Conservation (phyloP, 2,329 filamentous ascomycete species). For the Clonostachys chloroleuca region DNA sequence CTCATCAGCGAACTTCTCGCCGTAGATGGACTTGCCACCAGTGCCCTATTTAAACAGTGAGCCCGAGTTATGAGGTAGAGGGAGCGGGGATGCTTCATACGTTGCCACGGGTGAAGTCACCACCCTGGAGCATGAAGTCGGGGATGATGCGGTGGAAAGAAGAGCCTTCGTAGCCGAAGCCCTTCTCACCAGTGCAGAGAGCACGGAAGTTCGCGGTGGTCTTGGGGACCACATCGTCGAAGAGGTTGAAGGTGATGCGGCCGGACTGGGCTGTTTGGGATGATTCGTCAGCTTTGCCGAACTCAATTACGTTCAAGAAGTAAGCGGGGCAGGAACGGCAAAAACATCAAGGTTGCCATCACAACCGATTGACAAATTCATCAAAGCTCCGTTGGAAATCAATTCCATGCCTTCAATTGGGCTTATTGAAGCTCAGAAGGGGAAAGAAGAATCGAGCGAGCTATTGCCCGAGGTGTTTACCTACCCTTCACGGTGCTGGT, state of each 20-base stretch:
- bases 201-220: conserved; percentile 81
- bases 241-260: conserved; percentile 88
- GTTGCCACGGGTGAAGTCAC: conserved; percentile 90
- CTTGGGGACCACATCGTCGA: conserved; percentile 80
- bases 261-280: conserved; percentile 59
- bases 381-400: not conserved
- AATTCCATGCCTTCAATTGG: too few relatives aligned
- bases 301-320: not conserved
- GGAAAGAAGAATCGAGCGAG: not conserved
- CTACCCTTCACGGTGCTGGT: conserved; percentile 57
- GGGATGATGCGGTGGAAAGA: conserved; percentile 92
- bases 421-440: conserved; percentile 1
- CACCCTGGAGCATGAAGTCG: conserved; percentile 92
- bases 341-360: not conserved
- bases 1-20: conserved; percentile 91
- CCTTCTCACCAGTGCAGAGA: conserved; percentile 77
- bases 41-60: conserved; percentile 58
- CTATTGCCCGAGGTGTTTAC: conserved; percentile 13
- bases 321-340: not conserved
- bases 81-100: conserved; percentile 47
- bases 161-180: conserved; percentile 78
- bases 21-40: conserved; percentile 91
- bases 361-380: not conserved
- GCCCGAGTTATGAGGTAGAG: conserved; percentile 9
- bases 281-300: conserved; percentile 10